Evolutionary conservation across 208 protist genomes (phyloP), one percentile per base, ranked within the genome.

Genomic region (Leishmania tropica): DNA sequence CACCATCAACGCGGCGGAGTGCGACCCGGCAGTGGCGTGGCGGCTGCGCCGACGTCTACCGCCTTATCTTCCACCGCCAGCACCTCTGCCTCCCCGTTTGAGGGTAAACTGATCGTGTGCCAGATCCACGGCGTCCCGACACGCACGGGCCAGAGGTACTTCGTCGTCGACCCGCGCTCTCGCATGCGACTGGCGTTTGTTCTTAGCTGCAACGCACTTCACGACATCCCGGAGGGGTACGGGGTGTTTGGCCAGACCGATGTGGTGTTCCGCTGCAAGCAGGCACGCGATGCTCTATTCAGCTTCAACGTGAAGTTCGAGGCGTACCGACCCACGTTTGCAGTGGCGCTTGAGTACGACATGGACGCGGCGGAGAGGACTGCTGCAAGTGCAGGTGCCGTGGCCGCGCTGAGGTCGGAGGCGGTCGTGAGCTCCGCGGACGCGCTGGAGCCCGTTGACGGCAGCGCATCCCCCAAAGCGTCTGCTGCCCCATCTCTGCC

Each of bases 241-340:
- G 77, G 81, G 65, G 90, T 93, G 17, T 68, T 67, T 65, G 92
- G 93, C 8, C 89, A 94, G 78, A 88, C 88, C 6, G 95, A 96
- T 58, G 91, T 98, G 5, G 87, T 96, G n/a, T 80, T 98, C 51
- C 93, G 91, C 78, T 98, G 95, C 86, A 96, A 94, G 79, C 92
- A 96, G 81, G 92, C 91, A 17, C 92, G 95, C 31, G 95, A 96
- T 75, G 88, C 92, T 28, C 81, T 89, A 62, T 95, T 94, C 85
- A 88, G 90, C 24, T 93, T 96, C 71, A 76, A 83, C 47, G 88
- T 89, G 17, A 85, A 71, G 17, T 98, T 98, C 78, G 76, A 92
- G 45, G 87, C 90, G 21, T 92, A 84, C 80, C 79, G 87, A 58
- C 88, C 94, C 4, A 95, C 94, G 2, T 94, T 97, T 60, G 40